Evolutionary conservation across 192 early-diverging fungal species (phyloP), one percentile per base, ranked within the genome.

Genomic region (Podila minutissima): DNA sequence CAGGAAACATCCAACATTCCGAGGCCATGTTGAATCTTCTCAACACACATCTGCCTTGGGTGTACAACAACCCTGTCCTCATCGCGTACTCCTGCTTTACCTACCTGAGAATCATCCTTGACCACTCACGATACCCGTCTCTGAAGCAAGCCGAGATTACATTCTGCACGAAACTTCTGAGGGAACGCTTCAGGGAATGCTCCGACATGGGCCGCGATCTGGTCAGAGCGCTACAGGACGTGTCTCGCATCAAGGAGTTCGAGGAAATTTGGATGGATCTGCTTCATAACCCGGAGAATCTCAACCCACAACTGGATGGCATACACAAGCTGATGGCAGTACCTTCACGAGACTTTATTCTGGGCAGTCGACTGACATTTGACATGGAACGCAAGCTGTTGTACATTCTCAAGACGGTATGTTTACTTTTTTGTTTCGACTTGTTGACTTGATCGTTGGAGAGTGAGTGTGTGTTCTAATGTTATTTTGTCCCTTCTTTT

Each of bases 321-420:
- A 69, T 93, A 22, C 83, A 86, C 31, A 83, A 85, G 57, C 69
- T 94, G 41, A 66, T 92, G 69, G 86, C 87, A 2, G 82, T 83
- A 20, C 88, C 91, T 8, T 92, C 93, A 26, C 89, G 87, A 10
- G 86, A 88, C 5, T 83, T 88, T 29, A 91, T 89, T 46, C 61
- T 94, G 58, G 84, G 85, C 17, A 88, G 74, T 70, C 82, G 91
- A 48, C 69, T 94, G 5, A 89, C 92, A 1, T 86, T 85, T 58
- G 91, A 92, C 26, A 93, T 94, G 89, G 93, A 94, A 69, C 53
- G 74, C 4, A 85, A 91, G 58, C 66, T 94, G 28, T 62, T 91
- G 32, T 89, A 87, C 59, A 93, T 94, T 28, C 82, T 94, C 37
- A 87, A 93, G 62, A 70, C 83, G 48, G 88, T 91, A 71, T 72